Base-by-base conservation (phyloP, 208 protist species). In the Leishmania major region DNA sequence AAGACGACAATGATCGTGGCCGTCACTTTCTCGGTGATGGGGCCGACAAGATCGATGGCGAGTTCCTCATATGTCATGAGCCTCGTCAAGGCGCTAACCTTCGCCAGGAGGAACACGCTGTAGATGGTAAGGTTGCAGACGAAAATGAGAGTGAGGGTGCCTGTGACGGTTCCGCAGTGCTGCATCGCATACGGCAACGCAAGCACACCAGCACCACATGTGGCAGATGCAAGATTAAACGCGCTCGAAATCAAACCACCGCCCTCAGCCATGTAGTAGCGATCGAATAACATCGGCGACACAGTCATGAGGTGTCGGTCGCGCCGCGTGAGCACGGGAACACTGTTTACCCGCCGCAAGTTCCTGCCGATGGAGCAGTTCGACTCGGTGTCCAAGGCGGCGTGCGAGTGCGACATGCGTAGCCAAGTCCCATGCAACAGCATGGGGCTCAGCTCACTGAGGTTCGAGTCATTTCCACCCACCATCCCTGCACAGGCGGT, bases 211-310 rank as follows among this genome's bases (percentile, higher is more conserved):
- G 94, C 94, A 10, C 94, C 92, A 47, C 94, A 90, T 5, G 93
- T 97, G 17, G 90, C 85, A 28, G 90, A 96, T 19, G 90, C 89
- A 49, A 97, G 79, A 82, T 97, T 96, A 80, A 97, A 97, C 25
- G 89, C 89, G 75, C 89, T 94, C 7, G 92, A 91, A 47, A 86
- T 51, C 84, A 97, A 89, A 17, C 88, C 88, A 37, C 91, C 94
- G 35, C 88, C 82, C 69, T 90, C 87, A 28, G 89, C 78, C 86
- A 91, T 90, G 87, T 90, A 94, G 40, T 83, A 84, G 49, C 82
- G 86, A 73, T 80, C 59, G 75, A 91, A 83, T 60, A 92, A 91
- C 60, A 93, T 84, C 3, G 89, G 88, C 5, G 91, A 92, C 37
- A 93, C 73, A 22, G 83, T 83, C 45, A 90, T 15, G 37, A 81